phyloP scores from a whole-genome alignment of 2,329 filamentous ascomycete genomes.

The Trichoderma asperellum region DNA sequence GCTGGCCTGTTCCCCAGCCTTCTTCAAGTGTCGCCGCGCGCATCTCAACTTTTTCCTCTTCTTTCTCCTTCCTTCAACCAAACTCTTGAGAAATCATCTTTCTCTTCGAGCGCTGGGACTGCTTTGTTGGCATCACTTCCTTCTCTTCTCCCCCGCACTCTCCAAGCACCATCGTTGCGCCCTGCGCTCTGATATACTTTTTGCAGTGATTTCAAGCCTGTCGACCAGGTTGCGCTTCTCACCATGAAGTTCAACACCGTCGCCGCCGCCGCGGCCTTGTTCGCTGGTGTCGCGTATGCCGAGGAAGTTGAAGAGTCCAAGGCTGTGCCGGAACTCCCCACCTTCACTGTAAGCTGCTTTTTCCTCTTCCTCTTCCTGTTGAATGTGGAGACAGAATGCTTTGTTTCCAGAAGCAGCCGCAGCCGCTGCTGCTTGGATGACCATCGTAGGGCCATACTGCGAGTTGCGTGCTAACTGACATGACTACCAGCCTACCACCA shows the following conservation, averaged over 20 bases:
- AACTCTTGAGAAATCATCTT: conserved; percentile 36
- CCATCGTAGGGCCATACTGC: not conserved
- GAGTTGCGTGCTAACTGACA: conserved; percentile 33
- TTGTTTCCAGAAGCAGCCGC: not conserved
- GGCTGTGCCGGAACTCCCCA: conserved; percentile 69
- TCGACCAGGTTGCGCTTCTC: conserved; percentile 54
- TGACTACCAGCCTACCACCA: conserved; percentile 69
- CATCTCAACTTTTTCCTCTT: conserved; percentile 33
- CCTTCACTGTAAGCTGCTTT: conserved; percentile 77
- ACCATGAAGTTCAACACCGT: conserved; percentile 85
- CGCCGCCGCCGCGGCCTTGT: conserved; percentile 72
- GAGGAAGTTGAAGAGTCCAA: conserved; percentile 68
- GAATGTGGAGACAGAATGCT: not conserved
- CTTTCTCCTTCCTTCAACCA: conserved; percentile 34
- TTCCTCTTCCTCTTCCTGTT: not conserved
- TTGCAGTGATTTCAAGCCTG: conserved; percentile 25
- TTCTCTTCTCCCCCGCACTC: conserved; percentile 22
- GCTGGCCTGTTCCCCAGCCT: conserved; percentile 34
- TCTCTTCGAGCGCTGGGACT: conserved; percentile 39
- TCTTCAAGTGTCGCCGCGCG: conserved; percentile 30
- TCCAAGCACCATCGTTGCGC: conserved; percentile 29
- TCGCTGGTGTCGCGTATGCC: conserved; percentile 70
- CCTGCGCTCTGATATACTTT: conserved; percentile 34
- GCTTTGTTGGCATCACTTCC: conserved; percentile 29
- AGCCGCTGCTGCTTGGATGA: not conserved